Percentiles rank a stretch among this genome's conserved stretches.
Conservation (phyloP, 2,329 filamentous ascomycete genomes). For the Fusarium setosum region DNA sequence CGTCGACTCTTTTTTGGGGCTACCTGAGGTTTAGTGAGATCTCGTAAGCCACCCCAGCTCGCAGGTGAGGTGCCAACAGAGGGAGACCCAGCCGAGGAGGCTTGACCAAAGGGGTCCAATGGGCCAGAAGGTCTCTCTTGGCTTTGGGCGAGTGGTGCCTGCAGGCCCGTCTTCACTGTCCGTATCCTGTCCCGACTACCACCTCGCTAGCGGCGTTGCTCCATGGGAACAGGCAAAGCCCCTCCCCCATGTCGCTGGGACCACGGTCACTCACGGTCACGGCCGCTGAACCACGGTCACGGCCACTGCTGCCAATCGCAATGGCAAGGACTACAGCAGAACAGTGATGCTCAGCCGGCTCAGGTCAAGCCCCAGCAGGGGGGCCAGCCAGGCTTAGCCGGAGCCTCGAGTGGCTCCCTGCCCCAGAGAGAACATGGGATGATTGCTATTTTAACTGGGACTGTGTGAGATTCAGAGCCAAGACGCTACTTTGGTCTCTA, state of each 20-base stretch:
- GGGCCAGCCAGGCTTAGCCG: slow-evolving; percentile 1
- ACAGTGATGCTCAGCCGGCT: slow-evolving; percentile 34
- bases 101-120: slow-evolving; percentile 2
- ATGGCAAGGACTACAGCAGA: background rate
- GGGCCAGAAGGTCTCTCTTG: slow-evolving; percentile 5
- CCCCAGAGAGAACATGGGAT: slow-evolving; percentile 12
- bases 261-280: slow-evolving; percentile 2
- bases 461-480: background rate
- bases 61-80: slow-evolving; percentile 8
- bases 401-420: slow-evolving; percentile 13
- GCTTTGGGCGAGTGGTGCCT: slow-evolving; percentile 13
- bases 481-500: slow-evolving; percentile 8
- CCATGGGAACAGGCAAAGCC: slow-evolving; percentile 19
- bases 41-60: slow-evolving; percentile 32
- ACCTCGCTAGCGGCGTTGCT: slow-evolving; percentile 32
- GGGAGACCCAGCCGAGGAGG: background rate
- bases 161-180: slow-evolving; percentile 26
- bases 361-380: slow-evolving; percentile 15
- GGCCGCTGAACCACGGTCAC: slow-evolving; percentile 16
- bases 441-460: slow-evolving; percentile 24
- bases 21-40: slow-evolving; percentile 38
- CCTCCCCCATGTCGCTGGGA: slow-evolving; percentile 25
- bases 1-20: slow-evolving; percentile 13
- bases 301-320: slow-evolving; percentile 10
- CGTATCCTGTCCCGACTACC: slow-evolving; percentile 34